phyloP scores from a whole-genome alignment of 352 stramenopile genomes.

The Globisporangium yorkense region DNA sequence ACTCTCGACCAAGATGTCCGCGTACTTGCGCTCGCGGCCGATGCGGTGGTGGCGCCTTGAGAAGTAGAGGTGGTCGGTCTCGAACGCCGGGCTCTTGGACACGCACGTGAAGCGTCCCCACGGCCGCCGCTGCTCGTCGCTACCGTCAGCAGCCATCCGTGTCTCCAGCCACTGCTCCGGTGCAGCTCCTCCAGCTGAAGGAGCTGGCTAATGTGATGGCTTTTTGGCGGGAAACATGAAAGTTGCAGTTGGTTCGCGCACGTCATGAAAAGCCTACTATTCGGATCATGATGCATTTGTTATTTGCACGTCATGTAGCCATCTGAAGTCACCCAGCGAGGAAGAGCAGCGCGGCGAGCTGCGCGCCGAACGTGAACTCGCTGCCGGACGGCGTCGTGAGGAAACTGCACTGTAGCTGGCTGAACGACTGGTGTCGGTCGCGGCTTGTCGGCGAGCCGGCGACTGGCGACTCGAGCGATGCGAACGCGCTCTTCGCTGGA shows the following conservation, averaged over 20 bases:
- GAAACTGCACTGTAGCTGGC: conserved; percentile 23
- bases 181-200: not conserved
- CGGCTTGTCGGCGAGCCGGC: not conserved
- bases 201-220: too few relatives aligned
- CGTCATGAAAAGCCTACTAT: too few relatives aligned
- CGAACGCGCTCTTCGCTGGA: not conserved
- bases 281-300: not conserved
- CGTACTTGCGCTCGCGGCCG: conserved; percentile 37
- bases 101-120: conserved; percentile 65
- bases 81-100: conserved; percentile 39
- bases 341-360: conserved; percentile 42
- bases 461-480: not conserved
- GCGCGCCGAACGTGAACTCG: conserved; percentile 37
- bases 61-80: conserved; percentile 69
- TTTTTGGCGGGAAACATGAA: not conserved
- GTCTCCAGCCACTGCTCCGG: not conserved
- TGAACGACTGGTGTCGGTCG: conserved; percentile 17
- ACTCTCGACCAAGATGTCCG: conserved; percentile 49
- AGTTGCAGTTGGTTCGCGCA: not conserved
- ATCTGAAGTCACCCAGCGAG: conserved; percentile 11
- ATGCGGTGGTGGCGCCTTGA: conserved; percentile 32
- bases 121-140: conserved; percentile 8
- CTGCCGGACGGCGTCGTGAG: conserved; percentile 16
- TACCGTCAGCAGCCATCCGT: not conserved
- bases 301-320: not conserved